Base-by-base conservation (phyloP, 495 filamentous ascomycete species). In the Platismatia glauca region DNA sequence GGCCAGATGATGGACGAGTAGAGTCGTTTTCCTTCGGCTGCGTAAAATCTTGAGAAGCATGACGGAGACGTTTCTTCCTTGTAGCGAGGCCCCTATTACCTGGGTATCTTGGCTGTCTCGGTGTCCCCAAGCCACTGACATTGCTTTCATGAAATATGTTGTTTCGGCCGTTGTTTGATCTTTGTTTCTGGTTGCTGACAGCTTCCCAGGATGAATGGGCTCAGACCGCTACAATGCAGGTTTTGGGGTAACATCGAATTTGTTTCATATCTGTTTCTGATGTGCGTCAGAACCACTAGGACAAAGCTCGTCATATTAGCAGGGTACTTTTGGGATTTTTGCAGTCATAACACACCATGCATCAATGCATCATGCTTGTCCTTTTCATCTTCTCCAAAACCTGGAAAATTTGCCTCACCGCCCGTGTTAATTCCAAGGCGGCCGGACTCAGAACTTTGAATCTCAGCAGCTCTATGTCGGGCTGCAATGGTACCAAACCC, bases 1-100 rank as follows among this genome's bases (percentile, higher is more conserved):
- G 66, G 31, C 15, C 58, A 60, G 61, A 58, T 58, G 50, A 61
- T 60, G 62, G 65, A 59, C 27, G 67, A 66, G 18, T 62, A 53
- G 48, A 24, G 0, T 18, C 35, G 13, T 22, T 8, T 16, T 27
- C 18, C 7, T 46, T 3, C 43, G 24, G n/a, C 43, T n/a, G 8
- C 27, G 24, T 2, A 29, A 12, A 24, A 18, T 15, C 8, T 46
- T 13, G 31, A 18, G 7, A n/a, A 43, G 27, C 4, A 31, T n/a
- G 38, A 22, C n/a, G n/a, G n/a, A n/a, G n/a, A n/a, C n/a, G n/a
- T 2, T 20, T 27, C 3, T 34, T 44, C 22, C 33, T 50, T 27
- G 27, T 20, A 24, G 41, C 6, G 15, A 29, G 13, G 29, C 0
- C 37, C 22, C 1, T 5, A 2, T 20, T 0, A 39, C 18, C 22